Percentiles rank a stretch among this genome's conserved stretches.
Conservation (phyloP, 2,329 filamentous ascomycete species). For the Botryosphaeria agaves region DNA sequence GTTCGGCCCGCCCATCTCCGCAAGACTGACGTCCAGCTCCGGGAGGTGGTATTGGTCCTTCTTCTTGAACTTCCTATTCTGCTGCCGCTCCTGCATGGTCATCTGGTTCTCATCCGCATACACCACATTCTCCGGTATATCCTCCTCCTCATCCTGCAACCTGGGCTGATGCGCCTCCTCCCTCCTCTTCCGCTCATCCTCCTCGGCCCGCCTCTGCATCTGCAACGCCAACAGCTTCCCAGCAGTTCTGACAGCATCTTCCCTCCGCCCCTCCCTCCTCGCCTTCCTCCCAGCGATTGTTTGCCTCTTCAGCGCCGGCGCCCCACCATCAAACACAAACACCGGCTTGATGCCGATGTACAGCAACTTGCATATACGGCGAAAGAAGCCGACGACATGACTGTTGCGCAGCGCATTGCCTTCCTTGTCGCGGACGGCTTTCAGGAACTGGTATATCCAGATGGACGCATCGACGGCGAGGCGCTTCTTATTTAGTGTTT, state of each 20-base stretch:
- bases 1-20: slow-evolving; percentile 74
- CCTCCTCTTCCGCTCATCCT: slow-evolving; percentile 54
- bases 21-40: slow-evolving; percentile 59
- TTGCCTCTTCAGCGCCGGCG: slow-evolving; percentile 75
- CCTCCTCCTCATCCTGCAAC: slow-evolving; percentile 44
- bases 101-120: slow-evolving; percentile 86
- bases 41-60: slow-evolving; percentile 93
- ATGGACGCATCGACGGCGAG: slow-evolving; percentile 96
- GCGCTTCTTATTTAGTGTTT: slow-evolving; percentile 88
- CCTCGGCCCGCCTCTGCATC: slow-evolving; percentile 80
- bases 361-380: slow-evolving; percentile 90
- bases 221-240: slow-evolving; percentile 84
- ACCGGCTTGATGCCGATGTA: slow-evolving; percentile 95
- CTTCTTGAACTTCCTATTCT: slow-evolving; percentile 66
- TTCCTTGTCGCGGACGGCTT: slow-evolving; percentile 96
- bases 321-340: slow-evolving; percentile 95
- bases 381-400: slow-evolving; percentile 94
- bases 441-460: slow-evolving; percentile 99
- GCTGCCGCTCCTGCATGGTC: slow-evolving; percentile 55
- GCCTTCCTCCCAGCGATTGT: slow-evolving; percentile 68
- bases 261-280: slow-evolving; percentile 69
- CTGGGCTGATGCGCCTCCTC: slow-evolving; percentile 18
- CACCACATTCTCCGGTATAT: slow-evolving; percentile 55
- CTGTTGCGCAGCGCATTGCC: slow-evolving; percentile 92
- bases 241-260: slow-evolving; percentile 84